Percentiles rank a stretch among this genome's conserved stretches.
phyloP scores from a whole-genome alignment of 2,329 filamentous ascomycete genomes.

The Chaetomiaceae sp. region DNA sequence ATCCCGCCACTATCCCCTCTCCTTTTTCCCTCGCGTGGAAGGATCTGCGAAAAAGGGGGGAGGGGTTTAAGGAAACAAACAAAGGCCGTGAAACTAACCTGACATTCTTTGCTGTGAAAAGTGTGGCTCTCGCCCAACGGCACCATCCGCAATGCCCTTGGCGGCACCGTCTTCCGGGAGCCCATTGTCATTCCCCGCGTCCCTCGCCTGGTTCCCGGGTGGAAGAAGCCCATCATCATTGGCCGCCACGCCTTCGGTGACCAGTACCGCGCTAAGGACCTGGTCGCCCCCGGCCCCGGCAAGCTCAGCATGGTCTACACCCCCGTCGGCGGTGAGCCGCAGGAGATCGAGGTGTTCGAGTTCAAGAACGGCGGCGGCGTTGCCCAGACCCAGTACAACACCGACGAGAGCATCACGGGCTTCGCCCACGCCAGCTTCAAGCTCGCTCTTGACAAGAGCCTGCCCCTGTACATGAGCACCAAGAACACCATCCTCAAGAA shows the following conservation, averaged over 20 bases:
- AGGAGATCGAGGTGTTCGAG: constrained; percentile 85
- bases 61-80: background rate
- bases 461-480: constrained; percentile 99
- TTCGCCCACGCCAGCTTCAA: constrained; percentile 98
- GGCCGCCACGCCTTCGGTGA: constrained; percentile 97
- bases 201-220: constrained; percentile 88
- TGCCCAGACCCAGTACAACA: constrained; percentile 97
- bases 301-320: constrained; percentile 95
- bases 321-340: constrained; percentile 72
- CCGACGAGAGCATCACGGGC: constrained; percentile 86
- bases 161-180: constrained; percentile 97
- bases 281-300: constrained; percentile 74
- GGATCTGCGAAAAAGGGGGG: no score
- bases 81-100: constrained; percentile 11
- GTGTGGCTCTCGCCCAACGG: constrained; percentile 99
- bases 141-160: constrained; percentile 69
- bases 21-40: background rate
- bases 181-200: constrained; percentile 94
- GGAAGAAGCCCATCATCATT: constrained; percentile 99
- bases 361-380: constrained; percentile 85
- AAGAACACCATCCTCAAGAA: constrained; percentile 99
- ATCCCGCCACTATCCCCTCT: background rate
- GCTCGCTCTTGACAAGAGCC: constrained; percentile 77
- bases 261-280: constrained; percentile 96
- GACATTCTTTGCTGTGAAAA: constrained; percentile 32